Percentiles rank a stretch among this genome's conserved stretches.
These are phyloP conservation scores for Bipolaris victoriae DNA, from an alignment of 2,329 filamentous ascomycete species.

Conservation along the genomic window DNA sequence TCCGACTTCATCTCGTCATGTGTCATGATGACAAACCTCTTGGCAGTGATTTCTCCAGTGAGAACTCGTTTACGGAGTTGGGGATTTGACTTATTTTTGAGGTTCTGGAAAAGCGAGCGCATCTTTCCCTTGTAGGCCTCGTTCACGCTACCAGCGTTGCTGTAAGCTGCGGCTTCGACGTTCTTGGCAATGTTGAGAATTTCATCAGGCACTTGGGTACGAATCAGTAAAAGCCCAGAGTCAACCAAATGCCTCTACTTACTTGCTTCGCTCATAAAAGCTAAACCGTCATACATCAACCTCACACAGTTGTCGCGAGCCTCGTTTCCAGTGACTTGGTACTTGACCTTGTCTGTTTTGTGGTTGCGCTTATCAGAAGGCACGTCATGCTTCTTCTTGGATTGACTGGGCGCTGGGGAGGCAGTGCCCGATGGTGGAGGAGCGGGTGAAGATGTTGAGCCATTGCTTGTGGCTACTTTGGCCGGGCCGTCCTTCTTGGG, in stretches of 20 bases:
- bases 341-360: constrained; percentile 80
- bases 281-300: constrained; percentile 92
- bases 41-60: constrained; percentile 71
- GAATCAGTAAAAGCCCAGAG: constrained; percentile 25
- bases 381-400: constrained; percentile 61
- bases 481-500: constrained; percentile 37
- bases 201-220: constrained; percentile 59
- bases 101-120: constrained; percentile 89
- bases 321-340: constrained; percentile 73
- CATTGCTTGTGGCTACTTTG: constrained; percentile 33
- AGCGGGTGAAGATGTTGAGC: constrained; percentile 39
- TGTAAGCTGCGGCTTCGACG: constrained; percentile 78
- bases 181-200: constrained; percentile 71
- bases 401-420: constrained; percentile 58
- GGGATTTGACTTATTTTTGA: constrained; percentile 89
- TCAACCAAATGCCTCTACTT: constrained; percentile 25
- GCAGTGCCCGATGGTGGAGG: constrained; percentile 48
- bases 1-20: constrained; percentile 90
- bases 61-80: constrained; percentile 78
- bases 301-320: constrained; percentile 85
- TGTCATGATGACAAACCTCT: constrained; percentile 82
- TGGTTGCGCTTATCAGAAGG: constrained; percentile 79
- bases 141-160: constrained; percentile 70
- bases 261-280: constrained; percentile 67
- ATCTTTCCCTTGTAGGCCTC: constrained; percentile 85